Conservation (phyloP, 345 rosid species). For the Brassica rapa region DNA sequence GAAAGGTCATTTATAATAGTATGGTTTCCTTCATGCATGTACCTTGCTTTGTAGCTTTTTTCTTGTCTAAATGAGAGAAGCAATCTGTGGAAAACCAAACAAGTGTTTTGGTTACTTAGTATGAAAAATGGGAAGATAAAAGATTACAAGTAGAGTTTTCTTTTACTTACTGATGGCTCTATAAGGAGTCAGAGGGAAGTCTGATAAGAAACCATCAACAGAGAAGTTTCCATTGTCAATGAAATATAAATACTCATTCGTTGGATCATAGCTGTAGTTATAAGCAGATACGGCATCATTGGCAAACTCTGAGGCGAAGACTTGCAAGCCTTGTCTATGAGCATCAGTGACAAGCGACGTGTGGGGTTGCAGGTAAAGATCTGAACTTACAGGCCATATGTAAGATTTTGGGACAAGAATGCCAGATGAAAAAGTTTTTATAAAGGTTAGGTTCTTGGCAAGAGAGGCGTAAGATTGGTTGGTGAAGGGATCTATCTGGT, state of each 20-base stretch:
- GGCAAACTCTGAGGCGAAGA: slow-evolving; percentile 67
- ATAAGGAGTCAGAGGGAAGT: slow-evolving; percentile 73
- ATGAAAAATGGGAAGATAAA: slow-evolving; percentile 12
- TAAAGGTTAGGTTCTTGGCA: slow-evolving; percentile 52
- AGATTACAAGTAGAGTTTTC: not conserved
- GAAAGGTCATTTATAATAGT: not conserved
- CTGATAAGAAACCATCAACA: slow-evolving; percentile 79
- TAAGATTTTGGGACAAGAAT: slow-evolving; percentile 67
- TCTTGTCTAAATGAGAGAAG: slow-evolving; percentile 33
- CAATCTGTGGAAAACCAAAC: slow-evolving; percentile 35
- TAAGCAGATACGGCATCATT: slow-evolving; percentile 59
- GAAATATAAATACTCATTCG: slow-evolving; percentile 54
- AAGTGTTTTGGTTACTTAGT: slow-evolving; percentile 15
- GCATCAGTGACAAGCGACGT: slow-evolving; percentile 63
- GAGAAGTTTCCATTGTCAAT: slow-evolving; percentile 72
- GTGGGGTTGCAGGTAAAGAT: slow-evolving; percentile 50
- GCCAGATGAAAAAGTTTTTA: slow-evolving; percentile 78
- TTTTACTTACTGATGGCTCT: slow-evolving; percentile 53
- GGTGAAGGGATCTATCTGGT: slow-evolving; percentile 60
- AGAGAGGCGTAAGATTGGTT: slow-evolving; percentile 64
- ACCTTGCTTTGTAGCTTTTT: slow-evolving; percentile 26
- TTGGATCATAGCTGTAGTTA: slow-evolving; percentile 72
- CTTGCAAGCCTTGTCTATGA: slow-evolving; percentile 67
- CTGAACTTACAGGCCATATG: slow-evolving; percentile 57
- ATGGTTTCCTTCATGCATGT: not conserved